phyloP scores from a whole-genome alignment of 2,329 filamentous ascomycete species.

The Trichoderma sp. region DNA sequence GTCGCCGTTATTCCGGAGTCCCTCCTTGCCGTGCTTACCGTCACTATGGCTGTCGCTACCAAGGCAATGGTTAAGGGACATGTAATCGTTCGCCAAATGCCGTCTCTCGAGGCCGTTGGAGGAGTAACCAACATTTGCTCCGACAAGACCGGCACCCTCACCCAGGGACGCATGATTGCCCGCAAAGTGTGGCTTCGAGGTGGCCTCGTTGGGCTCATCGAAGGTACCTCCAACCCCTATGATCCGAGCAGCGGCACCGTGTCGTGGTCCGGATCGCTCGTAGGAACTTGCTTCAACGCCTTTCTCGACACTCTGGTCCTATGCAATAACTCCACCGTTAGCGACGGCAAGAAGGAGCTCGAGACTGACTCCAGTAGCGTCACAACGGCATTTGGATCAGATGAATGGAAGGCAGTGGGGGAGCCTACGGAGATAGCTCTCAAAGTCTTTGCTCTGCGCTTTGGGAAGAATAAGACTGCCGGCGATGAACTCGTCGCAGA shows the following conservation, averaged over 20 bases:
- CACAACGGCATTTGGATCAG: slow-evolving; percentile 43
- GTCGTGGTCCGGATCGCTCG: slow-evolving; percentile 42
- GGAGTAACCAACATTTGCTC: slow-evolving; percentile 70
- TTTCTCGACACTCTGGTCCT: slow-evolving; percentile 57
- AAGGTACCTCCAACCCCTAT: slow-evolving; percentile 57
- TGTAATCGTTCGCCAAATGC: slow-evolving; percentile 64
- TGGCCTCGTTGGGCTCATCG: slow-evolving; percentile 51
- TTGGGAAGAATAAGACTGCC: slow-evolving; percentile 51
- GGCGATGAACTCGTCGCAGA: slow-evolving; percentile 56
- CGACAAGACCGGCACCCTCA: slow-evolving; percentile 68
- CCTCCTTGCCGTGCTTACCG: slow-evolving; percentile 67
- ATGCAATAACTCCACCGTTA: slow-evolving; percentile 59
- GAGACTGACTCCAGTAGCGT: slow-evolving; percentile 48
- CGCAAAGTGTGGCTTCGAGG: slow-evolving; percentile 60
- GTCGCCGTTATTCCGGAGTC: slow-evolving; percentile 66
- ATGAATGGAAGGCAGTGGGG: slow-evolving; percentile 58
- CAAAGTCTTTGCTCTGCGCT: slow-evolving; percentile 70
- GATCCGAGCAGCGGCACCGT: slow-evolving; percentile 59
- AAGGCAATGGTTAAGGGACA: slow-evolving; percentile 63
- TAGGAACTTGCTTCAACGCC: slow-evolving; percentile 41
- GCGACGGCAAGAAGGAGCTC: slow-evolving; percentile 47
- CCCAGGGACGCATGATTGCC: slow-evolving; percentile 65
- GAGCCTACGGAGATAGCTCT: slow-evolving; percentile 73
- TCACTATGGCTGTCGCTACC: slow-evolving; percentile 67
- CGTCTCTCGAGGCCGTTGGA: slow-evolving; percentile 64